Base-by-base conservation (phyloP, 2,329 filamentous ascomycete species). In the Hypomyces rosellus region DNA sequence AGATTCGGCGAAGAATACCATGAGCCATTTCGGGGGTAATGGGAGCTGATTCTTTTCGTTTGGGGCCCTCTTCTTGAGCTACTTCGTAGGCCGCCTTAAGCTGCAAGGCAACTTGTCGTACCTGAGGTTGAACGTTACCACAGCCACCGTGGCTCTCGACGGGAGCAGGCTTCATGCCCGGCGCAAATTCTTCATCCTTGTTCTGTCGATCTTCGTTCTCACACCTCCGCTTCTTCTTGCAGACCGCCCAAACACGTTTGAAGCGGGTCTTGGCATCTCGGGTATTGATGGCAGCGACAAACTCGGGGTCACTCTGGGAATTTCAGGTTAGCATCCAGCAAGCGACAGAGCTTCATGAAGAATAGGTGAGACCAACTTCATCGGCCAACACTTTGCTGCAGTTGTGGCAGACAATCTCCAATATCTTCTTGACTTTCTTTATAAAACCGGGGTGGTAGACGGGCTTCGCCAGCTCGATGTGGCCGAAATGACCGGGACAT, bases 321-420 rank as follows among this genome's bases (percentile, higher is more conserved):
- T 67, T 68, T 62, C 60, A 70, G 69, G 76, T 87, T 77, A 87
- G 83, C 76, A 81, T 76, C 72, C 73, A 69, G 65, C 73, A 71
- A 73, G 65, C 64, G 65, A 66, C 70, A 69, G 72, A 78, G 72
- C 73, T 77, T 74, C 71, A 67, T 65, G 68, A 75, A 77, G 77
- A 75, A 76, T 50, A 65, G 65, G 67, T 62, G 57, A 78, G 76
- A 95, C 92, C 89, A 85, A 97, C 92, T 85, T 89, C 88, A 81
- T 97, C 91, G 74, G 90, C 86, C 78, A 96, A 82, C 67, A 97
- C 89, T 78, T 93, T 95, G 74, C 91, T 92, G 79, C 95, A 99
- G 72, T 95, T 96, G 75, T 96, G 91, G 80, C 95, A 99, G 70
- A 99, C 91, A 61, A 91, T 93, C 80, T 99, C 95, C 70, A 99